These are phyloP conservation scores for Durusdinium trenchii DNA, from an alignment of 73 alveolate genomes.

Conservation along the genomic window DNA sequence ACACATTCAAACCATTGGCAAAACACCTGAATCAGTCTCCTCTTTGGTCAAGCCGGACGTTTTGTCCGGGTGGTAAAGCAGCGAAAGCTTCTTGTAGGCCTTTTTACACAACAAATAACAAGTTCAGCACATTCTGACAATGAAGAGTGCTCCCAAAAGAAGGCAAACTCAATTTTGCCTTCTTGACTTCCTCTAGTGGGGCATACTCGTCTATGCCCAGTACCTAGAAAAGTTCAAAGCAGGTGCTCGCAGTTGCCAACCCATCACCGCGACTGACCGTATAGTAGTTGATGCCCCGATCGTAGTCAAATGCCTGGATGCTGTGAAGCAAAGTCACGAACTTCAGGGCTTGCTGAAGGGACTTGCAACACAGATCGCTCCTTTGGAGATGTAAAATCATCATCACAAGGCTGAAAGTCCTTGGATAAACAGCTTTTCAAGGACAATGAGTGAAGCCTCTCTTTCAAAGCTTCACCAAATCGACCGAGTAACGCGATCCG, in stretches of 20 bases:
- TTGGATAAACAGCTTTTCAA: neutral
- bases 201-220: constrained; percentile 90
- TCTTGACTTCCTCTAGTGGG: constrained; percentile 78
- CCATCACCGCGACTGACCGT: constrained; percentile 59
- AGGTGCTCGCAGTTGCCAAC: neutral
- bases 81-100: constrained; percentile 98
- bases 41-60: constrained; percentile 77
- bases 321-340: neutral
- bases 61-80: constrained; percentile 98
- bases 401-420: constrained; percentile 83
- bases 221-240: neutral
- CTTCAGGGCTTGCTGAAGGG: neutral
- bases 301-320: constrained; percentile 72
- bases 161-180: neutral
- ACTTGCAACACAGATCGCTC: neutral
- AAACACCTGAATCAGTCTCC: neutral
- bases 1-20: neutral
- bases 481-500: constrained; percentile 4
- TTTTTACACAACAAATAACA: neutral
- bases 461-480: no score
- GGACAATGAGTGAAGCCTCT: neutral
- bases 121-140: neutral
- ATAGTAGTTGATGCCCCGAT: constrained; percentile 91
- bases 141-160: neutral
- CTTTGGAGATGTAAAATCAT: constrained; percentile 86